These are phyloP conservation scores for Isoetes engelmannii DNA, from an alignment of 83 land plant genomes.

Conservation along the genomic window DNA sequence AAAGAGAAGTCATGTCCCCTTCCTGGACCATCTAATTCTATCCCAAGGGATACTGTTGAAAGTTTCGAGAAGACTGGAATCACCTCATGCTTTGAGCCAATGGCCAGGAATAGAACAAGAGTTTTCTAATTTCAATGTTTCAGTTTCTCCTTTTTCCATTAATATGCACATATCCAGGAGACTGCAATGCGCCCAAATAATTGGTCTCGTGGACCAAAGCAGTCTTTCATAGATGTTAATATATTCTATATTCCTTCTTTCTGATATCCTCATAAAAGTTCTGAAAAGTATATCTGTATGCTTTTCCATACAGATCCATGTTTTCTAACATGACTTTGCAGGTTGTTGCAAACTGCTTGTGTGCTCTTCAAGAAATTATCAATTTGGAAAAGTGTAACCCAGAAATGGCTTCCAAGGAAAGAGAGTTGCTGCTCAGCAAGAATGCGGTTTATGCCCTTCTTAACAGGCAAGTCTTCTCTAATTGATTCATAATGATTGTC, in stretches of 20 bases:
- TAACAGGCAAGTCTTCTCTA: slow-evolving; percentile 43
- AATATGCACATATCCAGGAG: too few relatives aligned
- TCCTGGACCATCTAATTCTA: too few relatives aligned
- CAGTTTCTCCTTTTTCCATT: neutral
- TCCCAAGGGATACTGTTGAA: too few relatives aligned
- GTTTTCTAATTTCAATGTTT: too few relatives aligned
- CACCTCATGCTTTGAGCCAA: too few relatives aligned
- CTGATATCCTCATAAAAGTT: neutral
- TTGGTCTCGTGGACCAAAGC: too few relatives aligned
- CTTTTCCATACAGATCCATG: neutral
- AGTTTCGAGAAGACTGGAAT: too few relatives aligned
- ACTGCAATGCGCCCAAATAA: too few relatives aligned
- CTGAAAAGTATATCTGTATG: neutral
- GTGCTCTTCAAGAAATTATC: slow-evolving; percentile 79
- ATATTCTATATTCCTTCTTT: neutral
- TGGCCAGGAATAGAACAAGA: too few relatives aligned
- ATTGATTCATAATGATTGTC: neutral
- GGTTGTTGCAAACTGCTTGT: slow-evolving; percentile 93
- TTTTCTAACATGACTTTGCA: slow-evolving; percentile 13
- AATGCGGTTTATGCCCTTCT: slow-evolving; percentile 57
- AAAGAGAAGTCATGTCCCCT: too few relatives aligned
- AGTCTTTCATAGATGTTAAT: too few relatives aligned
- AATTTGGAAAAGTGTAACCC: slow-evolving; percentile 51
- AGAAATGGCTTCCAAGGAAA: slow-evolving; percentile 69
- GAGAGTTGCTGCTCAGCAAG: slow-evolving; percentile 63